Percentiles rank a stretch among this genome's conserved stretches.
These are phyloP conservation scores for Trichosporon faecale DNA, from an alignment of 1,284 basidiomycete genomes.

Conservation along the genomic window DNA sequence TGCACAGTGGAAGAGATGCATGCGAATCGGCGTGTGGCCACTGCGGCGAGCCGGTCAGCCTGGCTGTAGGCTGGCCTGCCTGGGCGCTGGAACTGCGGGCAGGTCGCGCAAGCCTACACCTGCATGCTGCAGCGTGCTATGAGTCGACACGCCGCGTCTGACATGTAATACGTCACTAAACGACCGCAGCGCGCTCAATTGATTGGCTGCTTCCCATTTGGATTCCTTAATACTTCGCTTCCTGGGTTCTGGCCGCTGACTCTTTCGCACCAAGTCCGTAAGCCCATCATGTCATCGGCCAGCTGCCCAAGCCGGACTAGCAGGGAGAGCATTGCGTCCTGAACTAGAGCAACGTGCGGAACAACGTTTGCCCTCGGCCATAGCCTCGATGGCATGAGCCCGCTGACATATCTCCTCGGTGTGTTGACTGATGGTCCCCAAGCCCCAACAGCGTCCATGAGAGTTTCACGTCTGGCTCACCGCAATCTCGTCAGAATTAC, in stretches of 20 bases:
- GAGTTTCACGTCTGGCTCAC: background rate
- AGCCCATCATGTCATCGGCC: background rate
- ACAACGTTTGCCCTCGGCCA: background rate
- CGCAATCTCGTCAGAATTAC: background rate
- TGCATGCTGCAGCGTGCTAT: background rate
- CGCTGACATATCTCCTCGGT: conserved; percentile 5
- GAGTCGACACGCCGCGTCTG: background rate
- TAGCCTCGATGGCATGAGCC: background rate
- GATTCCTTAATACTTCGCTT: background rate
- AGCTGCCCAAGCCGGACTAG: background rate
- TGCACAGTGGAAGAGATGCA: background rate
- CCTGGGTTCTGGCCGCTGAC: background rate
- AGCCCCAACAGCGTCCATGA: background rate
- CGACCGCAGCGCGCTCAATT: background rate
- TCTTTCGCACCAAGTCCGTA: background rate
- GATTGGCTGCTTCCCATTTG: background rate
- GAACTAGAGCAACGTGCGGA: background rate
- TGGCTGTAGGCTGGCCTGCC: no score
- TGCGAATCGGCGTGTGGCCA: background rate
- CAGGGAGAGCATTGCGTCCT: no score
- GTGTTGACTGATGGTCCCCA: background rate
- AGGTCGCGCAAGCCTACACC: background rate
- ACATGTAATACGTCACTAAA: background rate
- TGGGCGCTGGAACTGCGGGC: no score
- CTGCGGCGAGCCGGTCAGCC: background rate